Conservation (phyloP, 2,329 filamentous ascomycete species). For the Aspergillus viridinutans region DNA sequence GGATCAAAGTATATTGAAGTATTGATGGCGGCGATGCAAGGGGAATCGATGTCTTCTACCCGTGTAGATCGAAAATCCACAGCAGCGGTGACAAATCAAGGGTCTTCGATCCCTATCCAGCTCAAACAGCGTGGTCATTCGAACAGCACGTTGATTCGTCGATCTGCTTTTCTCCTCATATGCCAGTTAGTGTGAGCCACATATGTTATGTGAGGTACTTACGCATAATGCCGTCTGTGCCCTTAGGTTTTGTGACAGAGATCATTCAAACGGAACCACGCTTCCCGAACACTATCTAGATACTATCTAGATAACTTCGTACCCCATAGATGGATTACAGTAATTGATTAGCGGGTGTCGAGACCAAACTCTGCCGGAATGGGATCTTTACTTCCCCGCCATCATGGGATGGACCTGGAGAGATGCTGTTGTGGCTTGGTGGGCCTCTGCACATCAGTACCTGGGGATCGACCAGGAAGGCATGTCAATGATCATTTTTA, state of each 20-base stretch:
- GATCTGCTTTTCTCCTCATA: conserved; percentile 19
- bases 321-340: background rate
- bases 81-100: conserved; percentile 35
- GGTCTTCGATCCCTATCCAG: conserved; percentile 17
- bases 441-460: background rate
- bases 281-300: background rate
- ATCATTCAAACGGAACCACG: conserved; percentile 1
- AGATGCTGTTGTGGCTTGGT: background rate
- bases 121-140: conserved; percentile 10
- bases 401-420: conserved; percentile 1
- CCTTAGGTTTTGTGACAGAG: conserved; percentile 32
- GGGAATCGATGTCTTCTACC: conserved; percentile 27
- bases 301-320: background rate
- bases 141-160: conserved; percentile 25
- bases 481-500: background rate
- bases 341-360: conserved; percentile 10
- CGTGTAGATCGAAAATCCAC: conserved; percentile 29
- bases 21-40: conserved; percentile 33
- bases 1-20: conserved; percentile 16
- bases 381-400: conserved; percentile 18
- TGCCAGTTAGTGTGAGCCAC: background rate
- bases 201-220: background rate
- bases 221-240: conserved; percentile 16
- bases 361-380: conserved; percentile 18
- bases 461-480: background rate